Base-by-base conservation (phyloP, 164 flowering plant species). In the Tinospora cordifolia region DNA sequence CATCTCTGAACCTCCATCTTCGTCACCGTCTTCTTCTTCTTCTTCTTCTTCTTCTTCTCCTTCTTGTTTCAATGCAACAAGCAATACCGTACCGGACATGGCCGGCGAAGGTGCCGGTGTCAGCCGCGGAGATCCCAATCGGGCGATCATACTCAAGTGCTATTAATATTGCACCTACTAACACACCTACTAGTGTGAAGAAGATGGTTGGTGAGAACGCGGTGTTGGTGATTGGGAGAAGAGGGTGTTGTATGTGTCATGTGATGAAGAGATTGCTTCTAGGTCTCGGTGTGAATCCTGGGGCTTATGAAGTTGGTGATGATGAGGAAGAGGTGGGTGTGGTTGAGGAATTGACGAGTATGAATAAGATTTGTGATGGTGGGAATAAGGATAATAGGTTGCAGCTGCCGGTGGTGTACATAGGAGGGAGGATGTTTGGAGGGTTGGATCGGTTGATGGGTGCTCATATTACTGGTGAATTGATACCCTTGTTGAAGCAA, bases 181-280 rank as follows among this genome's bases (percentile, higher is more conserved):
- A 1, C 1, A 54, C n/a, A n/a, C n/a, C 6, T 5, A 41, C 11
- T n/a, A 41, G 63, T 24, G 34, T 84, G 41, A 27, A 54, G 66
- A 67, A 58, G 4, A 44, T 84, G 69, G 87, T 86, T 2, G 47
- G 78, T 21, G 93, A 91, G 78, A 93, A 85, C 66, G 83, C 92
- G 0, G 86, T 91, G 40, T 75, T 90, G 2, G 86, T 93, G 60
- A 74, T 93, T 47, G 86, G 86, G 0, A 79, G 71, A 63, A 65
- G 83, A 0, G 98, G 90, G 10, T 90, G 97, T 68, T 93, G 95
- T 75, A 87, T 93, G 98, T 80, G 85, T 71, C 91, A 88, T 44
- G 98, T 89, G 25, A 87, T 88, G 63, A 86, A 82, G 69, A 79
- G 84, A 7, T 73, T 93, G 77, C 80, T 93, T 4, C 78, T 81